Evolutionary conservation across 352 stramenopile species (phyloP).

Genomic region (Phytophthora sp.): DNA sequence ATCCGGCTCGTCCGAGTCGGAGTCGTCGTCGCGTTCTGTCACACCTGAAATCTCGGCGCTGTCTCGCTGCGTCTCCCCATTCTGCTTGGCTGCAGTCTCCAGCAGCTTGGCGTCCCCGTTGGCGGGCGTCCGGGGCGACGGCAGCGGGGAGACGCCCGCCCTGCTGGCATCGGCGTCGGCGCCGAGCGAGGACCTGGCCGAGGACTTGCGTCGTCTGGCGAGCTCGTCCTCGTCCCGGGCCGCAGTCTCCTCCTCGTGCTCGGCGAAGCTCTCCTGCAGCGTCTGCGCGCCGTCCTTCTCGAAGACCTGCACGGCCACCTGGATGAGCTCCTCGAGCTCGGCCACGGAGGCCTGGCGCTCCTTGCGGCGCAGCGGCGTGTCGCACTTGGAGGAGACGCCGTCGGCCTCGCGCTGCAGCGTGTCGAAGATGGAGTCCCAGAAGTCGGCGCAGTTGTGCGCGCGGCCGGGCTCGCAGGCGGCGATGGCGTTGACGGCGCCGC

Average conservation of each 20-base stretch:
- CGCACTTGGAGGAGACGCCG: conserved; percentile 43
- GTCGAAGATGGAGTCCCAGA: conserved; percentile 79
- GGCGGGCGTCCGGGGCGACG: conserved; percentile 25
- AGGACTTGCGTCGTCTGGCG: conserved; percentile 30
- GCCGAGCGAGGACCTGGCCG: conserved; percentile 35
- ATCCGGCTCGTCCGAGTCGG: conserved; percentile 43
- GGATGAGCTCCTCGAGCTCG: conserved; percentile 79
- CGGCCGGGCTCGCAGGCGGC: conserved; percentile 46
- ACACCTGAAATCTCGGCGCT: conserved; percentile 25
- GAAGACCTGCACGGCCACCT: conserved; percentile 78
- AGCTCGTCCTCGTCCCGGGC: background rate
- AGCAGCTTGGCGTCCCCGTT: conserved; percentile 11
- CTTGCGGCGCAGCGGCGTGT: conserved; percentile 40
- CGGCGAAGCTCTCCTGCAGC: conserved; percentile 67
- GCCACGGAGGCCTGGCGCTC: conserved; percentile 57
- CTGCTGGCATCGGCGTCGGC: conserved; percentile 15
- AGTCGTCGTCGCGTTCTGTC: conserved; percentile 36
- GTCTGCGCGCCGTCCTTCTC: conserved; percentile 72
- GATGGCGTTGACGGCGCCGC: conserved; percentile 61
- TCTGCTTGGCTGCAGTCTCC: background rate
- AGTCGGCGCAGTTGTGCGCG: conserved; percentile 61
- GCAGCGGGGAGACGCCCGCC: conserved; percentile 24
- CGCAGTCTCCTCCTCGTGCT: conserved; percentile 39
- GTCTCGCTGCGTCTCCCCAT: conserved; percentile 4
- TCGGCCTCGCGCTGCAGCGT: conserved; percentile 67